Evolutionary conservation across 1,139 yeast species (phyloP), one percentile per base, ranked within the genome.

Genomic region (Kodamaea sp.): DNA sequence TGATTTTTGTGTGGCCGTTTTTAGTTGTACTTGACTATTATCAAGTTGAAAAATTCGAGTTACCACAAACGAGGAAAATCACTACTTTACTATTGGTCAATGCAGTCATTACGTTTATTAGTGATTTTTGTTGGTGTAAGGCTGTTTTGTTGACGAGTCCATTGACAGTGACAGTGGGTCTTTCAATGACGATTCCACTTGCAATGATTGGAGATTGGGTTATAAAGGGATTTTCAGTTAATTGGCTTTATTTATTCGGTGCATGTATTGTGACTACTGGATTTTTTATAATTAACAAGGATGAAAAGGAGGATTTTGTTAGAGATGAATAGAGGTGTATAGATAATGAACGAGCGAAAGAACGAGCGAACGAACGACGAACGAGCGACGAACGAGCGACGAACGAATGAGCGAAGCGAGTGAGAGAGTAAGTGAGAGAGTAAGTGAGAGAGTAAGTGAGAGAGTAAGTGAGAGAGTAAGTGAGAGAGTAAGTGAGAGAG

Each of bases 41-140:
- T 1, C 84, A 81, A 1, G 58, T 80, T 38, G 98, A 92, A 60
- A 62, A 57, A 6, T 83, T 92, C 50, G 88, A 78, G 50, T 53
- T 83, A 32, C 98, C 97, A 1, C 67, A 73, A 1, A 63, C 77
- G 1, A 44, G 61, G 0, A 67, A 68, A 34, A 79, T 85, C 2
- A 66, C 82, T 58, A 46, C 64, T 2, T 65, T 89, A 5, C 65
- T 92, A 8, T 40, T 75, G 1, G 49, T 78, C 35, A 92, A 92
- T 59, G 86, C 92, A 38, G 54, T 77, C 24, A 80, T 88, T 31
- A 88, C 97, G 0, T 81, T 92, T 50, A 64, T 89, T 11, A 84
- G 95, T 33, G 98, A 92, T 57, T 88, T 84, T 50, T 81, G 95
- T 55, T 92, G 98, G 98, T 96, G 96, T 32, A 78, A 88, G 49